A percentile compares a stretch with the other conserved stretches of the same genome.
Evolutionary conservation across 2,329 filamentous ascomycete species (phyloP).

Genomic region (Pyrenochaeta sp.): DNA sequence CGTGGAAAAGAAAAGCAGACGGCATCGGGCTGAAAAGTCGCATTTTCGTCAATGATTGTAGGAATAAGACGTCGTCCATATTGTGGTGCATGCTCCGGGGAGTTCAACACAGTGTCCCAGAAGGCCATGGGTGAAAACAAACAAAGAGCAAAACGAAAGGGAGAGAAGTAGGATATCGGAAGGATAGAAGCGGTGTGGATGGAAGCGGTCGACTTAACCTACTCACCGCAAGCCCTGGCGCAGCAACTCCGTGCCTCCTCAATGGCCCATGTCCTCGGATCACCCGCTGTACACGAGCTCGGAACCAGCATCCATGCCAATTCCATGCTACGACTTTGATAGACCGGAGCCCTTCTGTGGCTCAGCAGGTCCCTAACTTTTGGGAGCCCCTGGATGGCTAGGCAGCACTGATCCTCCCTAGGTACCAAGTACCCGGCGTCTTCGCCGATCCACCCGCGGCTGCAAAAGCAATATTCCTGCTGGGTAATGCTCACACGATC

Average conservation of each 20-base stretch:
- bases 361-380: not conserved
- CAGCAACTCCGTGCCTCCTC: not conserved
- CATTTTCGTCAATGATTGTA: constrained; percentile 51
- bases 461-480: too few relatives aligned
- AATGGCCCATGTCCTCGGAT: not conserved
- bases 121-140: constrained; percentile 28
- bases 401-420: not conserved
- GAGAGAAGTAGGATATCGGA: not conserved
- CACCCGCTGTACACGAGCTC: not conserved
- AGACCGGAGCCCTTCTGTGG: not conserved
- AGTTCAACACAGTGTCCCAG: constrained; percentile 38
- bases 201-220: not conserved
- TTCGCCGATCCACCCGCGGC: too few relatives aligned
- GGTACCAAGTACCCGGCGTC: too few relatives aligned
- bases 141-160: constrained; percentile 11
- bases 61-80: constrained; percentile 34
- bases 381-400: not conserved
- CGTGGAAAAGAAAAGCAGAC: constrained; percentile 34
- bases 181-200: constrained; percentile 1
- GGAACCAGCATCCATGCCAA: not conserved
- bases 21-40: constrained; percentile 24
- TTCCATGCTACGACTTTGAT: not conserved
- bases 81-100: constrained; percentile 13
- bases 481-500: too few relatives aligned
- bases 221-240: not conserved